These are phyloP conservation scores for Kickxella alabastrina DNA, from an alignment of 192 early-diverging fungal genomes.

Conservation along the genomic window DNA sequence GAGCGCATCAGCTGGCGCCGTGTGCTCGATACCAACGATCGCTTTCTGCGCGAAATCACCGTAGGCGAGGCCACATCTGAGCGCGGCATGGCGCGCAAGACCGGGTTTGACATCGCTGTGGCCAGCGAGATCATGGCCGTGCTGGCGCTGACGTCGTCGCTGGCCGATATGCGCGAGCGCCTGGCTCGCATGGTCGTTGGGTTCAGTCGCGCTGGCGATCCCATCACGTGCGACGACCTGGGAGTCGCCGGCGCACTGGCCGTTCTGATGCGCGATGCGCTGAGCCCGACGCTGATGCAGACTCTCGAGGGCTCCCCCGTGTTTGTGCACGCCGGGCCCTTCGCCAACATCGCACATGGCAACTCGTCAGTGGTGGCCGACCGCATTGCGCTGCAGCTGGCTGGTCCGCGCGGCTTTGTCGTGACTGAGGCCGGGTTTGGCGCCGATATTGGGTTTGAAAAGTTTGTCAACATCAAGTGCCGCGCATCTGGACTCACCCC, in stretches of 20 bases:
- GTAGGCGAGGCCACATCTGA: conserved; percentile 87
- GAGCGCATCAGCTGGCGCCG: conserved; percentile 95
- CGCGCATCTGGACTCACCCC: conserved; percentile 82
- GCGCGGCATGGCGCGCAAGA: conserved; percentile 78
- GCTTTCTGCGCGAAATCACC: conserved; percentile 88
- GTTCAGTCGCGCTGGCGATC: conserved; percentile 69
- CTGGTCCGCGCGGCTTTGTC: conserved; percentile 83
- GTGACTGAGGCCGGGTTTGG: conserved; percentile 99
- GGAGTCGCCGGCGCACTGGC: conserved; percentile 93
- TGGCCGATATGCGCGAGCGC: conserved; percentile 89
- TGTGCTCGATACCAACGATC: conserved; percentile 94
- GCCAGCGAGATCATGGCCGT: conserved; percentile 99
- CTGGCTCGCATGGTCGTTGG: conserved; percentile 96
- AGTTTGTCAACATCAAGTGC: conserved; percentile 99
- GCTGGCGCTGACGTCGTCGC: conserved; percentile 83
- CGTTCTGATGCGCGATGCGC: conserved; percentile 97
- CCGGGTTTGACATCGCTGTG: conserved; percentile 98
- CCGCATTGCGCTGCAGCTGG: conserved; percentile 89
- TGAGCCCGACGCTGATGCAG: conserved; percentile 99
- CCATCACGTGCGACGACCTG: conserved; percentile 94
- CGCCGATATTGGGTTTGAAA: conserved; percentile 99
- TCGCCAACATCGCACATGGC: conserved; percentile 99
- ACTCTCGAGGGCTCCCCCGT: conserved; percentile 99
- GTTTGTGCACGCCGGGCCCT: conserved; percentile 97
- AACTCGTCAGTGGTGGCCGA: conserved; percentile 97